A percentile compares a stretch with the other conserved stretches of the same genome.
phyloP scores from a whole-genome alignment of 2,329 filamentous ascomycete species.

The Rhytidhysteron rufulum region DNA sequence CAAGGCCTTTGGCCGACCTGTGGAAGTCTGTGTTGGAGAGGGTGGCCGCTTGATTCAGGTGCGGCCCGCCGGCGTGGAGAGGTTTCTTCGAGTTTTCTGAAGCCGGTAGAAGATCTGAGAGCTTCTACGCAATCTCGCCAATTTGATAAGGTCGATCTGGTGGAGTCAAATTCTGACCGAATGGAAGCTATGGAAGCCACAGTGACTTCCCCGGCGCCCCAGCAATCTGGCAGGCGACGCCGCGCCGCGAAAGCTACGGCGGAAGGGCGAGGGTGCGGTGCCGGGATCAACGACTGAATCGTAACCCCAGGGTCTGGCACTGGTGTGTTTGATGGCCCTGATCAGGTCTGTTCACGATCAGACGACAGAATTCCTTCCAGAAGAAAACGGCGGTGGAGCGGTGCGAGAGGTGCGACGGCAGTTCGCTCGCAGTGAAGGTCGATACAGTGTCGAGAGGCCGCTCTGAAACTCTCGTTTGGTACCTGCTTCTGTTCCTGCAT shows the following conservation, averaged over 20 bases:
- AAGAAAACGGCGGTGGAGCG: neutral
- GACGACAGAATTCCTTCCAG: constrained; percentile 15
- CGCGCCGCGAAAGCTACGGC: constrained; percentile 15
- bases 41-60: constrained; percentile 13
- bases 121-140: constrained; percentile 24
- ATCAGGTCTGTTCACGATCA: constrained; percentile 11
- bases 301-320: constrained; percentile 11
- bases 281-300: constrained; percentile 28
- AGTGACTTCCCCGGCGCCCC: constrained; percentile 35
- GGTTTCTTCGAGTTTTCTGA: constrained; percentile 17
- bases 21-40: constrained; percentile 4
- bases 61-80: constrained; percentile 23
- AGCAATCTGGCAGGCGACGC: constrained; percentile 25
- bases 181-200: constrained; percentile 35
- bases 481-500: constrained; percentile 41
- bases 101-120: constrained; percentile 29
- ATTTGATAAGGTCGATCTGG: constrained; percentile 33
- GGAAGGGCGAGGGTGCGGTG: constrained; percentile 22
- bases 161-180: constrained; percentile 19
- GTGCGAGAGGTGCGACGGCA: neutral
- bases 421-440: neutral
- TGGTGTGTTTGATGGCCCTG: constrained; percentile 17
- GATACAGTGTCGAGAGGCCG: neutral
- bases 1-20: constrained; percentile 9
- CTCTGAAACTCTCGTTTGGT: constrained; percentile 8